Evolutionary conservation across 495 filamentous ascomycete genomes (phyloP).

Genomic region (Neurospora sp.): DNA sequence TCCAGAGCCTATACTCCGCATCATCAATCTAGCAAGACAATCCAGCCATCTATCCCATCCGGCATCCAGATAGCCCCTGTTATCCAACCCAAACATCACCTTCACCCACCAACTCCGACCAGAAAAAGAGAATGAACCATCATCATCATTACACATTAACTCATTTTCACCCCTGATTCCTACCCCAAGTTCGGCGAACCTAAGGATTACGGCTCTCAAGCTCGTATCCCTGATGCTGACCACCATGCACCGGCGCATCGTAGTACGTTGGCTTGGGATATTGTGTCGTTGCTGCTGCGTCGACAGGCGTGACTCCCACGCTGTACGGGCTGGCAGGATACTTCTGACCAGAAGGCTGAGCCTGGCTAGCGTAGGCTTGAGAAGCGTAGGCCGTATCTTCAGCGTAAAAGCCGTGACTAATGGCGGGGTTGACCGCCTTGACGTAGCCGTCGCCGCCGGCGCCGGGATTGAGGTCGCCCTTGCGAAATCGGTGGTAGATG

Average conservation of each 20-base stretch:
- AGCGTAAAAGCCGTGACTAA: conserved; percentile 1
- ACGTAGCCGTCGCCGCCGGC: conserved; percentile 2
- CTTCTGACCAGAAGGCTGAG: not conserved
- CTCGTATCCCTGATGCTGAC: not conserved
- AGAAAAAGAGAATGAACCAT: not conserved
- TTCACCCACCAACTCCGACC: not conserved
- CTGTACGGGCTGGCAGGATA: not conserved
- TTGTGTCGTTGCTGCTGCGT: not conserved
- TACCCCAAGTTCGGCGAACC: not conserved
- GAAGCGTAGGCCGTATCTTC: conserved; percentile 3
- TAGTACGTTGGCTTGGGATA: not conserved
- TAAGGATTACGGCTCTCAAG: not conserved
- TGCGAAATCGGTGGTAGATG: conserved; percentile 20
- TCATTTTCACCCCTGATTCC: not conserved
- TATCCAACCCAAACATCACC: not conserved
- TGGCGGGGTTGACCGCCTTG: conserved; percentile 3
- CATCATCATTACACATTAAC: not conserved
- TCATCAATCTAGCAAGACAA: not conserved
- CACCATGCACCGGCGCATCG: not conserved
- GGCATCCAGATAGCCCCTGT: not conserved
- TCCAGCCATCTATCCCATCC: not conserved
- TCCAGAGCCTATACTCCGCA: not conserved
- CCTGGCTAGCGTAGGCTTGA: not conserved
- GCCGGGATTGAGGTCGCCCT: conserved; percentile 3
- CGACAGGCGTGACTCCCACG: not conserved